phyloP scores from a whole-genome alignment of 1,284 basidiomycete genomes.

The Porogramme epimiltina region DNA sequence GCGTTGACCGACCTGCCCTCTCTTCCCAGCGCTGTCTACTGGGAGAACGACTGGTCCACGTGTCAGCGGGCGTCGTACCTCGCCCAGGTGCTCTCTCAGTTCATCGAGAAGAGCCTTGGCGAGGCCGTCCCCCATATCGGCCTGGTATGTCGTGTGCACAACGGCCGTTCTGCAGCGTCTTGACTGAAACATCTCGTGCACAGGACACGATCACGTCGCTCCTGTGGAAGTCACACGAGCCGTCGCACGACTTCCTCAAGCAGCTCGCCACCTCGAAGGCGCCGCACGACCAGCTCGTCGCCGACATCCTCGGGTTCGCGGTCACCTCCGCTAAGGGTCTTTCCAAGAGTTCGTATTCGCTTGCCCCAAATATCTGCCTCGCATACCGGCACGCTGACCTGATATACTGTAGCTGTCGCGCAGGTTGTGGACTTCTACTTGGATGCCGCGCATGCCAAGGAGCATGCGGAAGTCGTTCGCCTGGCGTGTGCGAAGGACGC shows the following conservation, averaged over 20 bases:
- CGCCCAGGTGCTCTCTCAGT: constrained; percentile 41
- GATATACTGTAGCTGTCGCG: constrained; percentile 41
- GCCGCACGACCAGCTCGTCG: constrained; percentile 44
- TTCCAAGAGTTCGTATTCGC: constrained; percentile 42
- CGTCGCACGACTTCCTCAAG: constrained; percentile 45
- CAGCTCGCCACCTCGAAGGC: constrained; percentile 43
- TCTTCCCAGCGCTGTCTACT: constrained; percentile 55
- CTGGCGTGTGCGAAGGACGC: constrained; percentile 38
- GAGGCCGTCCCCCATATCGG: constrained; percentile 19
- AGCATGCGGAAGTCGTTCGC: constrained; percentile 46
- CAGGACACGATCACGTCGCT: constrained; percentile 16
- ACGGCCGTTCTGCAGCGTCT: not conserved
- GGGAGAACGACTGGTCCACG: constrained; percentile 61
- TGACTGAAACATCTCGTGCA: too few relatives aligned
- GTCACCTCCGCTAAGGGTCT: constrained; percentile 49
- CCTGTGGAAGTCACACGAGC: constrained; percentile 34
- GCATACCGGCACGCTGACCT: constrained; percentile 51
- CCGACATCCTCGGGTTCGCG: constrained; percentile 49
- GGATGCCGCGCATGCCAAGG: constrained; percentile 38
- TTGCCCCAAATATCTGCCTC: constrained; percentile 49
- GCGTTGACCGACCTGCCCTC: not conserved
- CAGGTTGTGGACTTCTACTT: constrained; percentile 70
- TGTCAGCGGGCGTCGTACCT: constrained; percentile 46
- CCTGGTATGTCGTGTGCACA: constrained; percentile 14
- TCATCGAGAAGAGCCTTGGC: constrained; percentile 44